A percentile compares a stretch with the other conserved stretches of the same genome.
Evolutionary conservation across 1,139 yeast genomes (phyloP).

Genomic region (Magnusiomyces paraingens): DNA sequence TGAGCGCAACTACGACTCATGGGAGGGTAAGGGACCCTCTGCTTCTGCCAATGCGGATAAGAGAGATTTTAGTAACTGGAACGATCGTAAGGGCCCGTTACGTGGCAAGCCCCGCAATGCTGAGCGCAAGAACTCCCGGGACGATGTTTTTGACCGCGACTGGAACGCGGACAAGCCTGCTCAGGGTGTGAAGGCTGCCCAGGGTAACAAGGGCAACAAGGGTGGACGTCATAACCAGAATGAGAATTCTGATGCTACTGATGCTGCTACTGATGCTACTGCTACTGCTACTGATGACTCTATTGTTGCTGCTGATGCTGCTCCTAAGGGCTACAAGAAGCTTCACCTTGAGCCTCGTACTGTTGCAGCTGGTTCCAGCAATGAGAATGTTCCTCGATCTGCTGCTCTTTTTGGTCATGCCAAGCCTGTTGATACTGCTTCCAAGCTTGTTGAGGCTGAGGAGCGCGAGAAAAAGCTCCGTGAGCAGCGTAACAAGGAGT

Average conservation of each 20-base stretch:
- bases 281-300: conserved; percentile 12
- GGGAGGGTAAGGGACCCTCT: background rate
- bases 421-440: conserved; percentile 36
- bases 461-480: conserved; percentile 26
- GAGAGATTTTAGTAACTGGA: conserved; percentile 9
- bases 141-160: background rate
- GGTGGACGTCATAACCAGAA: conserved; percentile 6
- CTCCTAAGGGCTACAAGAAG: conserved; percentile 17
- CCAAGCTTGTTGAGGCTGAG: conserved; percentile 28
- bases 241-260: conserved; percentile 1
- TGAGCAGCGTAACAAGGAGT: conserved; percentile 25
- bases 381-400: conserved; percentile 23
- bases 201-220: background rate
- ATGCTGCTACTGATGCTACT: conserved; percentile 6
- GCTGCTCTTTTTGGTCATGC: conserved; percentile 33
- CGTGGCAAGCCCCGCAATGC: background rate
- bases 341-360: conserved; percentile 29
- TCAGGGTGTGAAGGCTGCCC: background rate
- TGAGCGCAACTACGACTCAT: conserved; percentile 33
- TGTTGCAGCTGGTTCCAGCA: conserved; percentile 21
- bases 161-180: conserved; percentile 7
- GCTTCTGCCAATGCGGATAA: background rate
- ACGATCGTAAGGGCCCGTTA: background rate
- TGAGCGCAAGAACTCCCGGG: conserved; percentile 1
- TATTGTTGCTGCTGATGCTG: conserved; percentile 16